These are phyloP conservation scores for Anthracocystis walkeri DNA, from an alignment of 1,284 basidiomycete genomes.

Conservation along the genomic window DNA sequence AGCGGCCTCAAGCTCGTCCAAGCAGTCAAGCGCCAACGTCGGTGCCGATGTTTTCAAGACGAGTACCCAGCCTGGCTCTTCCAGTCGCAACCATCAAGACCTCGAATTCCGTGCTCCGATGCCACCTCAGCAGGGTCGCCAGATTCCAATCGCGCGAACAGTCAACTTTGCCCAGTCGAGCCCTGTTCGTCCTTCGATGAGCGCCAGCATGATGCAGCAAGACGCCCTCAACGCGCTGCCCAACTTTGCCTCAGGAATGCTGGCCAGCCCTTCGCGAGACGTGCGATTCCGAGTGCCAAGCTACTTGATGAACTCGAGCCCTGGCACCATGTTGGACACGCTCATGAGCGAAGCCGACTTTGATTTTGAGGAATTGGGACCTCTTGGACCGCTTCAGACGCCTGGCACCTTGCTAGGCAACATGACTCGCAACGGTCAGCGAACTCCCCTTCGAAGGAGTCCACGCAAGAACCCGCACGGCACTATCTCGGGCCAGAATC, in stretches of 20 bases:
- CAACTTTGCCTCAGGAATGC: slow-evolving; percentile 19
- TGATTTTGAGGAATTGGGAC: slow-evolving; percentile 56
- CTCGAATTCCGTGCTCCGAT: slow-evolving; percentile 24
- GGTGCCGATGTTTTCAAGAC: slow-evolving; percentile 3
- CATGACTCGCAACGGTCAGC: slow-evolving; percentile 15
- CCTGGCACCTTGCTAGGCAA: slow-evolving; percentile 40
- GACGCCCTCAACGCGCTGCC: slow-evolving; percentile 25
- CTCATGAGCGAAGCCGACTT: slow-evolving; percentile 63
- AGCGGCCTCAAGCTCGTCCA: background rate
- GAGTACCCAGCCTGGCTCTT: background rate
- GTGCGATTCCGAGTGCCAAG: slow-evolving; percentile 56
- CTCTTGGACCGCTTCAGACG: slow-evolving; percentile 39
- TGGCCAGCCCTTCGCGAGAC: slow-evolving; percentile 45
- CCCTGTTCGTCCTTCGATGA: slow-evolving; percentile 48
- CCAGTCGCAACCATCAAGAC: slow-evolving; percentile 2
- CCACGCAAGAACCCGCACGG: slow-evolving; percentile 67
- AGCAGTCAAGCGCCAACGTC: slow-evolving; percentile 13
- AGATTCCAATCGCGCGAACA: slow-evolving; percentile 10
- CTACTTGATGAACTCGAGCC: slow-evolving; percentile 64
- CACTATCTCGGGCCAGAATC: slow-evolving; percentile 57
- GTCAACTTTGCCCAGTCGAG: slow-evolving; percentile 54
- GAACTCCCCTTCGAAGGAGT: slow-evolving; percentile 54
- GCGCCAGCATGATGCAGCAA: slow-evolving; percentile 34
- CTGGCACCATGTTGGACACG: slow-evolving; percentile 62
- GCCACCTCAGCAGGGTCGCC: slow-evolving; percentile 18